Base-by-base conservation (phyloP, 495 filamentous ascomycete genomes). In the Trichoderma parareesei region DNA sequence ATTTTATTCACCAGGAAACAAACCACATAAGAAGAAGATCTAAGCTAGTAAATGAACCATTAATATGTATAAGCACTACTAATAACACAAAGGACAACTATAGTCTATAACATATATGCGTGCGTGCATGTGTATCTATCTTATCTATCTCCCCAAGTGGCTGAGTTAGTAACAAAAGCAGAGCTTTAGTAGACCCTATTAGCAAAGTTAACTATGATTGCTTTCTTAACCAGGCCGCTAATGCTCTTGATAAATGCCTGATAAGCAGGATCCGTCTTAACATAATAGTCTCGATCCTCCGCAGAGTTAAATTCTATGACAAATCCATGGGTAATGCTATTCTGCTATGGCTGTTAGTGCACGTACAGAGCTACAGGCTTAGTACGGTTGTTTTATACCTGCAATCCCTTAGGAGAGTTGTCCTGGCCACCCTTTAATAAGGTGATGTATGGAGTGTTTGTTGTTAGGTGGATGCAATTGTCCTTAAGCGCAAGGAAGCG, bases 371-470 rank as follows among this genome's bases (percentile, higher is more conserved):
- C 6, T 57, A 35, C n/a, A 35, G 14, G 14, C n/a, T 20, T 65
- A 41, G 57, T 43, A 38, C 64, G 8, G 59, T 42, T 7, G 59
- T 63, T 46, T 64, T 69, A 64, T 76, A 90, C 88, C 73, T 88
- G 83, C 14, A 81, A 72, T 6, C 83, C 86, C 72, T 90, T 88
- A 0, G 75, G 74, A 1, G 85, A 89, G 69, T 87, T 88, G 66
- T 91, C 84, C 62, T 71, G 72, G 0, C 89, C 88, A 2, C 85
- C 88, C 1, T 78, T 82, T 5, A 78, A 69, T 1, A 82, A 76
- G 49, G 77, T 76, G 67, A 92, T 84, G 69, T 90, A 91, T 0
- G 79, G 80, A 35, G 76, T 71, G 18, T 81, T 67, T 7, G 75
- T 75, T 0, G 69, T 75, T 6, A 82, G 80, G 61, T 84, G 81